Evolutionary conservation across 768 basidiomycete genomes (phyloP), one percentile per base, ranked within the genome.

Genomic region (Boletus vermiculosoides): DNA sequence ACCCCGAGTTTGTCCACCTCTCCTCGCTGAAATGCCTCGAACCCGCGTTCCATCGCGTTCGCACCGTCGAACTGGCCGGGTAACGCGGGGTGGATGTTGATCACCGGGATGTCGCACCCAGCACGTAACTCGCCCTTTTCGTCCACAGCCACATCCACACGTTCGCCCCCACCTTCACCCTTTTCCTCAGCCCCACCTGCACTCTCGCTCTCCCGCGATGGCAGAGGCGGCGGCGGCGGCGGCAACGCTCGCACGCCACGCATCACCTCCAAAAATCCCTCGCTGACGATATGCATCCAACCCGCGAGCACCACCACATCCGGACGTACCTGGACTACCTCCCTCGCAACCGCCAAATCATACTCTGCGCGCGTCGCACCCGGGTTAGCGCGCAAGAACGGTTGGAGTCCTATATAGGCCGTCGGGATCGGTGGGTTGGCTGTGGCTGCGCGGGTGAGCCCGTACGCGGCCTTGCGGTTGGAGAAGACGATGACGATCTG

Each of bases 1-100:
- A 83, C 86, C 0, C 97, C 95, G 0, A 89, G 85, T 55, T 80
- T 78, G 33, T 78, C 76, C 46, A 95, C 87, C 68, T 95, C 88
- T 0, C 92, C 92, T 54, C 78, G 82, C 67, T 89, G 81, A 69
- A 91, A 97, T 0, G 94, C 94, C 59, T 92, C 92, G 67, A 84
- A 94, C 4, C 95, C 93, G 12, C 96, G 78, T 60, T 89, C 84
- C 52, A 98, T 89, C 1, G 95, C 94, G 64, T 91, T 82, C n/a
- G 91, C 86, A 6, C 97, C 97, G 63, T 97, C 94, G 64, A 99
- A 99, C n/a, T 88, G 85, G 2, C 94, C 94, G 0, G 96, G 96
- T 2, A 99, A 76, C 5, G 97, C 97, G 8, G 97, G 97, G 66
- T 98, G 97, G 5, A 99, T 78, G 69, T 98, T 99, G 77, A 99